phyloP scores from a whole-genome alignment of 495 filamentous ascomycete species.

The Bacidia gigantensis region DNA sequence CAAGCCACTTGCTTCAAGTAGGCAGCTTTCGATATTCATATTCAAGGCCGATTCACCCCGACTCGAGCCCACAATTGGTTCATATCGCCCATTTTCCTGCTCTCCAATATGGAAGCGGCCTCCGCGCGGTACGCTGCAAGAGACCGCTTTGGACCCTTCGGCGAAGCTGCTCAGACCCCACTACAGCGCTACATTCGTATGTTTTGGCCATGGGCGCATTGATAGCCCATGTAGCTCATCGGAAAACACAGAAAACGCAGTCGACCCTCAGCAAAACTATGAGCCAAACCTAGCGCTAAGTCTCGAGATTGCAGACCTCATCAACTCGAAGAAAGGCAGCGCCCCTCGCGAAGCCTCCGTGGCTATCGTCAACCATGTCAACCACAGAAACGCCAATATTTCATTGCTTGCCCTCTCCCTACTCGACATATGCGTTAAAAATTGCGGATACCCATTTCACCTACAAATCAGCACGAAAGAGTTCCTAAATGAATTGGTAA shows the following conservation, averaged over 20 bases:
- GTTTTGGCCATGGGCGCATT: too few relatives aligned
- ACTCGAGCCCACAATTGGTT: too few relatives aligned
- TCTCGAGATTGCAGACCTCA: slow-evolving; percentile 89
- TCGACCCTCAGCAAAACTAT: slow-evolving; percentile 87
- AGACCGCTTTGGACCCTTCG: slow-evolving; percentile 82
- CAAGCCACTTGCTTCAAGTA: slow-evolving; percentile 2
- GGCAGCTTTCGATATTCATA: background rate
- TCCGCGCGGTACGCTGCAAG: slow-evolving; percentile 89
- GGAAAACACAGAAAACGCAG: slow-evolving; percentile 57
- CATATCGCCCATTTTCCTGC: background rate
- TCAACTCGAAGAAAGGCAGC: slow-evolving; percentile 96
- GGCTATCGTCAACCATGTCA: slow-evolving; percentile 86
- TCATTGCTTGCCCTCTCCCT: slow-evolving; percentile 75
- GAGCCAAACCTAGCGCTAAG: slow-evolving; percentile 93
- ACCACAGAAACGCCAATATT: slow-evolving; percentile 92
- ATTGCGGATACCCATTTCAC: slow-evolving; percentile 98
- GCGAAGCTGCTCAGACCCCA: slow-evolving; percentile 63
- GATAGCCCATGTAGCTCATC: slow-evolving; percentile 9
- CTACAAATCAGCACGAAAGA: slow-evolving; percentile 98
- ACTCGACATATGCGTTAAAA: slow-evolving; percentile 97
- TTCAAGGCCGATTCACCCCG: background rate
- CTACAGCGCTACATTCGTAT: slow-evolving; percentile 86
- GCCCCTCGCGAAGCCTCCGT: slow-evolving; percentile 91
- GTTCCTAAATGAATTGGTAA: slow-evolving; percentile 95
- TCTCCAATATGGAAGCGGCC: slow-evolving; percentile 61